These are phyloP conservation scores for Aspergillus sp. DNA, from an alignment of 2,329 filamentous ascomycete species.

Conservation along the genomic window DNA sequence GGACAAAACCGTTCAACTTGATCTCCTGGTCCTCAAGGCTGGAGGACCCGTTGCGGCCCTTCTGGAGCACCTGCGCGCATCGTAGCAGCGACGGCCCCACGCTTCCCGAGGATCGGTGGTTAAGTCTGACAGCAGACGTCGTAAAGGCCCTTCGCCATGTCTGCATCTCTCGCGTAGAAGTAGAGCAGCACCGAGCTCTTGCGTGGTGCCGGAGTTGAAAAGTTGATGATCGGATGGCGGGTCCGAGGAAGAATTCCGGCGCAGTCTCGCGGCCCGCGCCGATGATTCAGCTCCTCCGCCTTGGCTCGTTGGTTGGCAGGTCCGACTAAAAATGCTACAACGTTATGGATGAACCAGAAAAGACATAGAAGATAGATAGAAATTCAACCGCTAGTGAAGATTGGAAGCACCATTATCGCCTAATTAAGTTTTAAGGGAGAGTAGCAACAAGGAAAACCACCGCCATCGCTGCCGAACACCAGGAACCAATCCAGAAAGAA, in stretches of 20 bases:
- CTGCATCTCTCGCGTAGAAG: conserved; percentile 33
- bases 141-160: conserved; percentile 41
- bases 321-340: no score
- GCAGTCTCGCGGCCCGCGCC: conserved; percentile 1
- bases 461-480: neutral
- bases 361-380: no score
- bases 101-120: conserved; percentile 13
- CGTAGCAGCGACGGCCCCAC: conserved; percentile 27
- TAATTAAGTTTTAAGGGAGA: neutral
- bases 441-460: neutral
- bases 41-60: conserved; percentile 26
- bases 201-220: conserved; percentile 2
- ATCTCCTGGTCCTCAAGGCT: conserved; percentile 44
- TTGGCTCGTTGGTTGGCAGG: no score
- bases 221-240: neutral
- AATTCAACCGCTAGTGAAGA: no score
- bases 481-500: neutral
- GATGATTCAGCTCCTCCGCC: conserved; percentile 11
- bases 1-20: conserved; percentile 73
- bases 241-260: neutral
- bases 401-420: neutral
- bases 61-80: conserved; percentile 40
- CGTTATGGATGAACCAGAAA: no score
- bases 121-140: conserved; percentile 36
- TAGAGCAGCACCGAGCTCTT: conserved; percentile 1